phyloP scores from a whole-genome alignment of 768 basidiomycete species.

The Tubosaeta sp. region DNA sequence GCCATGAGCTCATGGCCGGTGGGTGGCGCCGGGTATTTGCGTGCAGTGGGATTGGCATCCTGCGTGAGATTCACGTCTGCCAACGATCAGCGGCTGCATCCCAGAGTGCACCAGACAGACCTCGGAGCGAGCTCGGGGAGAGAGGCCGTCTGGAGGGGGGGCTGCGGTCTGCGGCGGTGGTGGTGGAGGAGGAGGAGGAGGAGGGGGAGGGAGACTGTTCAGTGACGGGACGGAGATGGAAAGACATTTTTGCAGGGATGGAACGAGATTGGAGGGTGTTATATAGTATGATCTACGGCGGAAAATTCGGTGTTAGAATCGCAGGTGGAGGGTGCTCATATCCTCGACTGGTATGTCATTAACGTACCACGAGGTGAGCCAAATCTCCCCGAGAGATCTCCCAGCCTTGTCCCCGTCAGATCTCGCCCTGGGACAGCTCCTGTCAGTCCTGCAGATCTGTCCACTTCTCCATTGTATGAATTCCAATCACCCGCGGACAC shows the following conservation, averaged over 20 bases:
- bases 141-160: slow-evolving; percentile 48
- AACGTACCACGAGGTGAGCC: no score
- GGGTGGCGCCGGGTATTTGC: slow-evolving; percentile 71
- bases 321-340: no score
- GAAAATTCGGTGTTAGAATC: not conserved
- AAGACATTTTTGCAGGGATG: slow-evolving; percentile 45
- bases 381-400: no score
- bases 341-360: no score
- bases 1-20: slow-evolving; percentile 85
- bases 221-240: slow-evolving; percentile 56
- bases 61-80: slow-evolving; percentile 64
- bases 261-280: slow-evolving; percentile 12
- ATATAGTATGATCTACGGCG: slow-evolving; percentile 13
- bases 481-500: not conserved
- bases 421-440: no score
- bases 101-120: slow-evolving; percentile 28
- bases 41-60: slow-evolving; percentile 42
- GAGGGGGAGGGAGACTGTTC: slow-evolving; percentile 49
- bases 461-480: no score
- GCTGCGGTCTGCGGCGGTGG: slow-evolving; percentile 43
- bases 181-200: slow-evolving; percentile 43
- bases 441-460: no score
- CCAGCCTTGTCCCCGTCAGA: no score
- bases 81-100: slow-evolving; percentile 11
- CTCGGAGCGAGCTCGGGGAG: slow-evolving; percentile 60